These are phyloP conservation scores for Candida sanyaensis DNA, from an alignment of 1,139 yeast genomes.

Conservation along the genomic window DNA sequence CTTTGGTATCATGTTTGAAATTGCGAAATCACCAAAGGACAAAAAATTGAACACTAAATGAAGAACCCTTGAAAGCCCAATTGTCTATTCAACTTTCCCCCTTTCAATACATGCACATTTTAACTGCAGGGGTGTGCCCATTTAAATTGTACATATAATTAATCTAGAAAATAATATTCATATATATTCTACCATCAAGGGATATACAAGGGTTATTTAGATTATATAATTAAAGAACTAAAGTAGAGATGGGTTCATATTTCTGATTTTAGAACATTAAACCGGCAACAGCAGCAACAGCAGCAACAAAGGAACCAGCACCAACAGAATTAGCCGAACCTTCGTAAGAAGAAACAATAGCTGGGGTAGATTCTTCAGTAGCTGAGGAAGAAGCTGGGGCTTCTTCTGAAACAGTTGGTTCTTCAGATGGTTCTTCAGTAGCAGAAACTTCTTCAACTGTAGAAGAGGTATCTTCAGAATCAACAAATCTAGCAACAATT, in stretches of 20 bases:
- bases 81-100: no score
- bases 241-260: no score
- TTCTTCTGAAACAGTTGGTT: neutral
- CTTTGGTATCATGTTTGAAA: no score
- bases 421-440: neutral
- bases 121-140: no score
- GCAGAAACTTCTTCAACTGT: neutral
- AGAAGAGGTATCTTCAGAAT: neutral
- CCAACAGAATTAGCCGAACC: constrained; percentile 4
- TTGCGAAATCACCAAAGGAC: no score
- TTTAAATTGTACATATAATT: neutral
- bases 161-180: neutral
- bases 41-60: no score
- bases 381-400: neutral
- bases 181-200: no score
- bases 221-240: no score
- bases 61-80: no score
- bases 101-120: no score
- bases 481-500: constrained; percentile 14
- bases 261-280: constrained; percentile 1
- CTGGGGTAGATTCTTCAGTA: neutral
- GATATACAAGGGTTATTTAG: no score
- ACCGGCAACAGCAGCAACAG: constrained; percentile 9
- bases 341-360: constrained; percentile 8
- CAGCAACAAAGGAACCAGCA: constrained; percentile 8